Evolutionary conservation across 108 stramenopile genomes (phyloP).

Genomic region (Cyclotella atomus): DNA sequence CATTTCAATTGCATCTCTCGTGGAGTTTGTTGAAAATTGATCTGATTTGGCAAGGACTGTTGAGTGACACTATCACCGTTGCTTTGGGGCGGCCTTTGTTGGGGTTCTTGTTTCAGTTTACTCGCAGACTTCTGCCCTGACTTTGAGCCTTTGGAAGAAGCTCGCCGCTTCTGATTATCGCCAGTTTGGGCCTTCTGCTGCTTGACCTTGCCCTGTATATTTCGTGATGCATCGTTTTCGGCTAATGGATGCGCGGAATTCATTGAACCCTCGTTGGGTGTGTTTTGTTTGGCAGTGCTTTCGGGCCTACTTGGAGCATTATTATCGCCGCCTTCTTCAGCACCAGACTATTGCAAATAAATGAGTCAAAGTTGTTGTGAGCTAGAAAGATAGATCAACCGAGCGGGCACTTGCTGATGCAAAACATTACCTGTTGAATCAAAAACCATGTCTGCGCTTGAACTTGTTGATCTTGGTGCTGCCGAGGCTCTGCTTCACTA

Average conservation of each 20-base stretch:
- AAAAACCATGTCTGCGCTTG: constrained; percentile 10
- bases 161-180: no score
- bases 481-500: background rate
- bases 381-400: background rate
- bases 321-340: background rate
- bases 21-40: background rate
- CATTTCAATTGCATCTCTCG: background rate
- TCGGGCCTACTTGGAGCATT: no score
- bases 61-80: background rate
- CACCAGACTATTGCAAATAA: background rate
- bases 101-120: background rate
- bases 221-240: background rate
- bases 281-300: background rate
- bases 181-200: no score
- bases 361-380: background rate
- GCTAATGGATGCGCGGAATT: background rate
- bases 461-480: constrained; percentile 11
- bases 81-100: background rate
- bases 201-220: background rate
- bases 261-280: background rate
- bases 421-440: constrained; percentile 9
- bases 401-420: background rate
- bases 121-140: background rate
- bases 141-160: background rate
- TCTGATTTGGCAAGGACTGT: background rate